A percentile compares a stretch with the other conserved stretches of the same genome.
These are phyloP conservation scores for Ganoderma sinense DNA, from an alignment of 1,284 basidiomycete genomes.

Conservation along the genomic window DNA sequence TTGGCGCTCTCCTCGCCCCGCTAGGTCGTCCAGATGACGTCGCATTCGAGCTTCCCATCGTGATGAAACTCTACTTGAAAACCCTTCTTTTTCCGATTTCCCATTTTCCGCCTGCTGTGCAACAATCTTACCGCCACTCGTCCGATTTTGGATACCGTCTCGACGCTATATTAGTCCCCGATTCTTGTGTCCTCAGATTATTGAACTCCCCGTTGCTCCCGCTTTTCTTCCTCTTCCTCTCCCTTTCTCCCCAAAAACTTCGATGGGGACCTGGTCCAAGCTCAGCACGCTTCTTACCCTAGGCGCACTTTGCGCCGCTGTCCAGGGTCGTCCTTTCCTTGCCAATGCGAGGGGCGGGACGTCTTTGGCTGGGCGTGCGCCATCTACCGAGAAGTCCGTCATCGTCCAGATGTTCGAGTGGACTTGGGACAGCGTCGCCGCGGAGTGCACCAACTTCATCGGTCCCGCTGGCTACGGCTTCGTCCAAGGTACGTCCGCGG, in stretches of 20 bases:
- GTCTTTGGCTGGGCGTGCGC: constrained; percentile 19
- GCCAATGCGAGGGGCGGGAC: background rate
- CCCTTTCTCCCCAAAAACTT: too few species aligned
- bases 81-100: constrained; percentile 7
- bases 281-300: constrained; percentile 7
- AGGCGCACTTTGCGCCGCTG: constrained; percentile 2
- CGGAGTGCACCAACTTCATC: constrained; percentile 70
- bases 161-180: background rate
- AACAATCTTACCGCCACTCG: background rate
- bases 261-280: constrained; percentile 16
- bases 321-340: constrained; percentile 7
- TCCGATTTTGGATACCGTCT: background rate
- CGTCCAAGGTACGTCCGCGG: constrained; percentile 59
- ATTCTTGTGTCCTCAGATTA: background rate
- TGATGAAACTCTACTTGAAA: background rate
- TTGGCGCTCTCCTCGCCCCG: background rate
- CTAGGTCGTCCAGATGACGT: constrained; percentile 8
- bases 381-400: constrained; percentile 31
- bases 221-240: background rate
- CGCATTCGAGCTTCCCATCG: background rate
- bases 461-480: constrained; percentile 73
- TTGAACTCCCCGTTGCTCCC: background rate
- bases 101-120: constrained; percentile 9
- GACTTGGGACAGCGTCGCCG: constrained; percentile 60
- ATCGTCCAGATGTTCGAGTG: constrained; percentile 47